Evolutionary conservation across 1,139 yeast genomes (phyloP).

Genomic region (Taphrina pruni): DNA sequence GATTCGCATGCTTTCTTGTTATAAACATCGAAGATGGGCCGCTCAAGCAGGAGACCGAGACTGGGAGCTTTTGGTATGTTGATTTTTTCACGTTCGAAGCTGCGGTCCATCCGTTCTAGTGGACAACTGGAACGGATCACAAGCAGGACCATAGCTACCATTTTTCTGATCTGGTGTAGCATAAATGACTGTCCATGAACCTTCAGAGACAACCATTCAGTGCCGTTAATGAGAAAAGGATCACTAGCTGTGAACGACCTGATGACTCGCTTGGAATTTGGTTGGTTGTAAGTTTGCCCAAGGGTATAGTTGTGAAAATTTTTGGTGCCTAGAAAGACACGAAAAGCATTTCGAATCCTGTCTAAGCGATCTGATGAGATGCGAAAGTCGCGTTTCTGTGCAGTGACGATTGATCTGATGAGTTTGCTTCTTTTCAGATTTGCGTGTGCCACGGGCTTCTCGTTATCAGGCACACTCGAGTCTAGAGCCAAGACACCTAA

Average conservation of each 20-base stretch:
- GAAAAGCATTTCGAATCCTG: constrained; percentile 69
- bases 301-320: constrained; percentile 94
- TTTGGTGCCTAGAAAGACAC: constrained; percentile 81
- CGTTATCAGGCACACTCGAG: constrained; percentile 16
- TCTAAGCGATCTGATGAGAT: constrained; percentile 66
- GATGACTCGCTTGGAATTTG: constrained; percentile 84
- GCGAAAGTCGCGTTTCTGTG: constrained; percentile 68
- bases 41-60: constrained; percentile 83
- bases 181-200: constrained; percentile 98
- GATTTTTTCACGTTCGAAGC: constrained; percentile 73
- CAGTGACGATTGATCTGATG: constrained; percentile 47
- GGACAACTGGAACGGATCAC: constrained; percentile 88
- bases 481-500: constrained; percentile 31
- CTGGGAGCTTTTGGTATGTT: constrained; percentile 99
- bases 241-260: constrained; percentile 79
- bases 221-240: constrained; percentile 88
- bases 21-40: constrained; percentile 88
- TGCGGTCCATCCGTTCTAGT: constrained; percentile 70
- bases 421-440: constrained; percentile 50
- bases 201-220: constrained; percentile 95
- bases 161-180: constrained; percentile 97
- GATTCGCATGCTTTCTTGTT: constrained; percentile 54
- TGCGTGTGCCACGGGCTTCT: constrained; percentile 35
- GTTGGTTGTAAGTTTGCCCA: constrained; percentile 85
- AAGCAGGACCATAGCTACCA: constrained; percentile 94